Base-by-base conservation (phyloP, 2,329 filamentous ascomycete species). In the Ceratocystis smalleyi region DNA sequence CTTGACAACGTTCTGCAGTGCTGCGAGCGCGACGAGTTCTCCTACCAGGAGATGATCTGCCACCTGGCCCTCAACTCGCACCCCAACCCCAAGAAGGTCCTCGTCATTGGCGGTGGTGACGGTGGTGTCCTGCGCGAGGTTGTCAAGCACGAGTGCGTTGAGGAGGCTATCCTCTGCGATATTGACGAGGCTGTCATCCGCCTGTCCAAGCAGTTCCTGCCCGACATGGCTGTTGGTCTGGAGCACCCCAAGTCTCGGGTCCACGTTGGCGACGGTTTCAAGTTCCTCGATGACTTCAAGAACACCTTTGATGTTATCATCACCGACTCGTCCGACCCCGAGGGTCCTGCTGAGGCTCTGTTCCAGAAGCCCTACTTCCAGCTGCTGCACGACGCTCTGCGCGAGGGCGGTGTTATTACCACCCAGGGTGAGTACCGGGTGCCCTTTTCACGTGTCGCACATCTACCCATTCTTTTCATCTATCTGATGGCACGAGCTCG, bases 31-130 rank as follows among this genome's bases (percentile, higher is more conserved):
- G 91, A 99, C 74, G 94, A 99, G 81, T 99, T 97, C 82, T 90
- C 91, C 71, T 96, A 96, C 85, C 94, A 99, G 82, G 94, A 99
- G 84, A 99, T 99, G 94, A 99, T 99, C 78, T 91, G 92, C 71
- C 91, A 99, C 79, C 83, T 99, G 70, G 94, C 91, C 78, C 90
- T 99, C 87, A 94, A 95, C 84, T 90, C 92, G 63, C 94, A 99
- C 84, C 94, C 94, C 70, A 86, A 95, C 81, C 94, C 94, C 74
- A 94, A 97, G 85, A 95, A 91, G 78, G 94, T 99, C 63, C 86
- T 99, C 66, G 94, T 99, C 75, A 97, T 99, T 73, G 94, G 94
- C 69, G 94, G 94, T 72, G 94, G 94, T 74, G 94, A 99, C 74
- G 94, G 94, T 67, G 94, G 94, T 78, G 94, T 99, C 68, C 86